Base-by-base conservation (phyloP, 176 grass and related monocot genomes). In the Rhynchospora pubera region DNA sequence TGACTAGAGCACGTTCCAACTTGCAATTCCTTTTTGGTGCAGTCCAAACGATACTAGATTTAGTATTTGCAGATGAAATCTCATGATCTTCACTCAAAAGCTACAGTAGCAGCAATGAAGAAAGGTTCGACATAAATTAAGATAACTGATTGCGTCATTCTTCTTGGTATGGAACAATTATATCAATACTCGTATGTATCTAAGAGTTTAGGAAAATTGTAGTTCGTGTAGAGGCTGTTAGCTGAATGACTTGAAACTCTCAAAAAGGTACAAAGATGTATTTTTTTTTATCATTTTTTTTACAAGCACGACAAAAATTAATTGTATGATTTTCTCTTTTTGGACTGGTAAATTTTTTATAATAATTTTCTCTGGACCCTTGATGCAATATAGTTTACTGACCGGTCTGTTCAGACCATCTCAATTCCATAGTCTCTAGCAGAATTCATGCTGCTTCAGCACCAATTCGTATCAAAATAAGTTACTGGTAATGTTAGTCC, bases 41-140 rank as follows among this genome's bases (percentile, higher is more conserved):
- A 94, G 94, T 89, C 15, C 94, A 97, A 84, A 83, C 83, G 28
- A 97, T 94, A 78, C 94, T 91, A 4, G 88, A 97, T 77, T 83
- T 89, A 63, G 84, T 91, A 85, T 93, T 97, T 84, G 87, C 90
- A 0, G 88, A 97, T 65, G 90, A 97, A 89, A 89, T 91, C 60
- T 89, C 88, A 83, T 97, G 82, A 89, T 66, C 42, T 84, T 47
- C 72, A 32, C 48, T 55, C 11, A 32, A 48, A 39, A 55, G 26
- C 45, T 16, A 32, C 11, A 76, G 72, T 30, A 55, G 14, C 7
- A 21, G 13, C 6, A 26, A 76, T 28, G 72, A 16, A 16, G 21
- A 30, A 55, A 76, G 72, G 48, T 76, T 70, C 18, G 15, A 70
- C n/a, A 69, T n/a, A 45, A 69, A 69, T 45, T 69, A 21, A 21